Evolutionary conservation across 139 green algal genomes (phyloP).

Genomic region (Ulvella scutata): DNA sequence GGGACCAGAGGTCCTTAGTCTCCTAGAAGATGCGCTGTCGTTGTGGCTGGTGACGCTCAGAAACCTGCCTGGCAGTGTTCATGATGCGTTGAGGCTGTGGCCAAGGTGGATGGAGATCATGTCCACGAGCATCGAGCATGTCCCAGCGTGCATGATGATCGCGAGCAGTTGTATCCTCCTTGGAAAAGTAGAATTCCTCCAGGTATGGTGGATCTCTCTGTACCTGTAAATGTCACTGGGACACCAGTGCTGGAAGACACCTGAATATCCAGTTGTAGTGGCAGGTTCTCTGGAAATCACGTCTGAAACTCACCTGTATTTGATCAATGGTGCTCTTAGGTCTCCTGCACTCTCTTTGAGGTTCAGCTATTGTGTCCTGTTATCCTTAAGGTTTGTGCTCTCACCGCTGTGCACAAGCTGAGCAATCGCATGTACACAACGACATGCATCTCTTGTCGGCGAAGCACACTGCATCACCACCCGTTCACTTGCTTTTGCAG

Average conservation of each 20-base stretch:
- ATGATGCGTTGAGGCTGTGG: not conserved
- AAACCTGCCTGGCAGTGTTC: slow-evolving; percentile 35
- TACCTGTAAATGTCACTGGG: too few species aligned
- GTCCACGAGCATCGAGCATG: not conserved
- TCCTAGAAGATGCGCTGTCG: slow-evolving; percentile 78
- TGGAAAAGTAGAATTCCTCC: not conserved
- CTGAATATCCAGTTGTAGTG: too few species aligned
- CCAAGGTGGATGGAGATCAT: not conserved
- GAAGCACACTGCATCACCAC: not conserved
- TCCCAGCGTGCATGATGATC: not conserved
- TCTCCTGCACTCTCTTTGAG: too few species aligned
- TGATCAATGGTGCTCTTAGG: too few species aligned
- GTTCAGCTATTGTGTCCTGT: too few species aligned
- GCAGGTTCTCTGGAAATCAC: too few species aligned
- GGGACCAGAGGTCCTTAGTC: slow-evolving; percentile 44
- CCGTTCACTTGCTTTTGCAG: not conserved
- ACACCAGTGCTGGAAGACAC: too few species aligned
- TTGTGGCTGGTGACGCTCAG: slow-evolving; percentile 75
- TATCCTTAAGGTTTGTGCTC: too few species aligned
- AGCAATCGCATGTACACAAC: too few species aligned
- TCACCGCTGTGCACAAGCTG: too few species aligned
- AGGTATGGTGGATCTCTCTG: not conserved
- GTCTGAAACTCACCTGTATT: too few species aligned
- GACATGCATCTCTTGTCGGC: not conserved
- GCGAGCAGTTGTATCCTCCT: not conserved